Evolutionary conservation across 345 rosid genomes (phyloP), one percentile per base, ranked within the genome.

Genomic region (Sonneratia caseolaris): DNA sequence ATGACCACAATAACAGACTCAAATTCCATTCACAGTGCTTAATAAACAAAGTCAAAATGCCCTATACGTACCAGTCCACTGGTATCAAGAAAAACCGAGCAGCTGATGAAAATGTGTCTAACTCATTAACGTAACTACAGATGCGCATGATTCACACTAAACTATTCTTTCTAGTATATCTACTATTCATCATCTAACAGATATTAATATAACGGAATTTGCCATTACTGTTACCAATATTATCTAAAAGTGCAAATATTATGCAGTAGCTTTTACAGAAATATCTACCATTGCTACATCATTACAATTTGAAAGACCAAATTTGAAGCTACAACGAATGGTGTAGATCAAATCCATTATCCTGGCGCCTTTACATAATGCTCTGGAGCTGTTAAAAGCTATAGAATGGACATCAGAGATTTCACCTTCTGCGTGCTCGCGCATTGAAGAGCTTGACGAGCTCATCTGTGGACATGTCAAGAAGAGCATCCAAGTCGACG

Each of bases 401-500:
- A 64, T 2, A 24, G 21, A 24, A 47, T 36, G 32, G 66, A 0
- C 21, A 62, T 13, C 1, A 13, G 18, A 38, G 16, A 57, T 5
- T 13, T 40, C 36, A 88, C 98, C 98, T 93, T 88, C 98, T 88
- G 80, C 98, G 97, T 78, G 92, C 89, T 65, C 98, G 91, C 37
- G 98, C 81, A n/a, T 71, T 70, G 84, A 94, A 91, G 81, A 94
- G 95, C 88, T 91, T 87, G 48, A 91, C 98, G 68, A 94, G 97
- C 56, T 94, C 96, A 70, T 94, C 98, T 5, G 96, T 89, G 64
- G 94, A 86, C 97, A 93, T 93, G 74, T 93, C 98, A 22, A 93
- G 87, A 68, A 93, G 86, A 16, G 86, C 88, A 68, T 86, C 88
- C 78, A 84, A 66, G 79, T 84, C 88, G 19, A 86, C 86, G 22